These are phyloP conservation scores for Ceratocystis eucalypticola DNA, from an alignment of 2,329 filamentous ascomycete species.

Conservation along the genomic window DNA sequence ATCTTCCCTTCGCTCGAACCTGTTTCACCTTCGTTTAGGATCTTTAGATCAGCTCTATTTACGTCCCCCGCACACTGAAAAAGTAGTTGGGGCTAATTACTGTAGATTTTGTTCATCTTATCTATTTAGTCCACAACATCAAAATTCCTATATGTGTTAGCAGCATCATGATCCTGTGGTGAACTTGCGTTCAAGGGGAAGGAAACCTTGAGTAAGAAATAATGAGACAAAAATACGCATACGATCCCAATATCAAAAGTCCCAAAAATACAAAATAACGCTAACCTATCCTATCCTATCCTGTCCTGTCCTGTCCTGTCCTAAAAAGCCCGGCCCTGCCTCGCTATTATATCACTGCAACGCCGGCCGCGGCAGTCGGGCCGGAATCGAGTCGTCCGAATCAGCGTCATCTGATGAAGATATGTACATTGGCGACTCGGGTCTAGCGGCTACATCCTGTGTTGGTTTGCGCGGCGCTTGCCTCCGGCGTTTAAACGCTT, in stretches of 20 bases:
- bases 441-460: neutral
- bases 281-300: neutral
- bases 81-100: neutral
- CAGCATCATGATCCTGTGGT: neutral
- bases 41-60: neutral
- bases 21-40: slow-evolving; percentile 5
- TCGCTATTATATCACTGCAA: neutral
- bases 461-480: too few species aligned
- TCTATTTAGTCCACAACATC: neutral
- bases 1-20: neutral
- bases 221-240: neutral
- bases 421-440: slow-evolving; percentile 14
- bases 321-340: neutral
- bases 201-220: too few species aligned
- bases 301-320: neutral
- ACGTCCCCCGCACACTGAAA: neutral
- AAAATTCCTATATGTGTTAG: too few species aligned
- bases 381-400: slow-evolving; percentile 23
- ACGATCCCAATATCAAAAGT: neutral
- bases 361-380: slow-evolving; percentile 18
- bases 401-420: slow-evolving; percentile 22
- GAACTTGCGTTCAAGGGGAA: neutral
- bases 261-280: neutral
- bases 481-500: too few species aligned
- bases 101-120: neutral